These are phyloP conservation scores for Stereum hirsutum DNA, from an alignment of 1,284 basidiomycete genomes.

Conservation along the genomic window DNA sequence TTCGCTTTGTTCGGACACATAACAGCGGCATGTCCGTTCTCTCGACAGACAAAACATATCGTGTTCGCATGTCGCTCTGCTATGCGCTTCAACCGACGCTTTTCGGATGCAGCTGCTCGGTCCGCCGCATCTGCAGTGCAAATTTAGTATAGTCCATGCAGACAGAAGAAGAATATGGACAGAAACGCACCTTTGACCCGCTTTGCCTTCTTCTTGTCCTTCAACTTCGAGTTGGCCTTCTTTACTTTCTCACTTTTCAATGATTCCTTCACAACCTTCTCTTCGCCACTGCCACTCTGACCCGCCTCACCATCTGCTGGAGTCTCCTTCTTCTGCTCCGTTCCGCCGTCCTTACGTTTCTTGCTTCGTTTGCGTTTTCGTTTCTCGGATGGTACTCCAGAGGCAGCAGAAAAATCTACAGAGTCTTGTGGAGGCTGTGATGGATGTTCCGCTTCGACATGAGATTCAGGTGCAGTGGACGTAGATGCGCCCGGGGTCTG, in stretches of 20 bases:
- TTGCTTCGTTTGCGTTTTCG: slow-evolving; percentile 33
- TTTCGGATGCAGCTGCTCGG: slow-evolving; percentile 34
- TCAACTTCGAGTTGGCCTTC: slow-evolving; percentile 18
- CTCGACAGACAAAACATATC: slow-evolving; percentile 84
- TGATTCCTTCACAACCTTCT: not conserved
- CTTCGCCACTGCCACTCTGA: slow-evolving; percentile 15
- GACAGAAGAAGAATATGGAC: not conserved
- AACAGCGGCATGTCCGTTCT: slow-evolving; percentile 77
- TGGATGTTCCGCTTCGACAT: not conserved
- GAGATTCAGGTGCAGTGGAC: slow-evolving; percentile 2
- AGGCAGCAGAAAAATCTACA: slow-evolving; percentile 3
- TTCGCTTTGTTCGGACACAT: slow-evolving; percentile 58
- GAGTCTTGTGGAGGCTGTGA: not conserved
- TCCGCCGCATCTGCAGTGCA: slow-evolving; percentile 15
- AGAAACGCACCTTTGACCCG: slow-evolving; percentile 13
- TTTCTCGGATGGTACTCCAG: slow-evolving; percentile 21
- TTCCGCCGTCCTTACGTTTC: slow-evolving; percentile 14
- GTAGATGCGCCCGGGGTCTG: not conserved
- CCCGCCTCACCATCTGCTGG: slow-evolving; percentile 17
- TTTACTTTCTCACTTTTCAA: slow-evolving; percentile 16
- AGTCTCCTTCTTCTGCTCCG: not conserved
- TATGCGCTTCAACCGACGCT: slow-evolving; percentile 59
- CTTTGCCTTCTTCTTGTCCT: slow-evolving; percentile 22
- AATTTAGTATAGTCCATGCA: not conserved
- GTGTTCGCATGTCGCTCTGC: slow-evolving; percentile 50